These are phyloP conservation scores for Eleusine indica DNA, from an alignment of 176 grass and related monocot species.

Conservation along the genomic window DNA sequence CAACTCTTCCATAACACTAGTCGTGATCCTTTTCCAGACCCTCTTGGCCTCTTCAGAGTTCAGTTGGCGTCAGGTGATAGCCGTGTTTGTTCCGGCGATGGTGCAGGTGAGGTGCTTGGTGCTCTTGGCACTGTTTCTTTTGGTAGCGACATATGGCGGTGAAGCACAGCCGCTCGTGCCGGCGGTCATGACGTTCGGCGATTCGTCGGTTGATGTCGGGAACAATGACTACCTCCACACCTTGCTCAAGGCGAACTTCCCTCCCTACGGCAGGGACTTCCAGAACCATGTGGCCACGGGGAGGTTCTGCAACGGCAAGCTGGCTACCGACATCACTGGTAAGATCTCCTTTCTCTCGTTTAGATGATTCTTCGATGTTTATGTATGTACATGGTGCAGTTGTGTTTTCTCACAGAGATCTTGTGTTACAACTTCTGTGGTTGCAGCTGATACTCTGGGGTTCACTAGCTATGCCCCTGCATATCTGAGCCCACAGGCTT, in stretches of 20 bases:
- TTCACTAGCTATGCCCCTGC: constrained; percentile 74
- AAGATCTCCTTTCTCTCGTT: background rate
- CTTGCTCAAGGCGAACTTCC: constrained; percentile 80
- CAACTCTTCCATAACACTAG: background rate
- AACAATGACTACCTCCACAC: constrained; percentile 94
- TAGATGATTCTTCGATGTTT: background rate
- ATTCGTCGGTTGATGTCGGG: constrained; percentile 84
- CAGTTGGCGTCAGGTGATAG: background rate
- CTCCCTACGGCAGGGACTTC: constrained; percentile 93
- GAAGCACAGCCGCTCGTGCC: constrained; percentile 80
- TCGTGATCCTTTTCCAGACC: background rate
- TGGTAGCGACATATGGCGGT: constrained; percentile 26
- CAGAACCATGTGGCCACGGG: constrained; percentile 68
- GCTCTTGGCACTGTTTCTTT: constrained; percentile 43
- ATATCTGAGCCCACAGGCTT: constrained; percentile 84
- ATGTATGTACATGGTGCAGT: background rate
- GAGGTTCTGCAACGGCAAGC: constrained; percentile 96
- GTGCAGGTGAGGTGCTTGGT: constrained; percentile 34
- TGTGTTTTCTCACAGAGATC: constrained; percentile 9
- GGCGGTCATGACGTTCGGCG: constrained; percentile 77
- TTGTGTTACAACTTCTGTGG: background rate
- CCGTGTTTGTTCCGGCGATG: background rate
- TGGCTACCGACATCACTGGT: constrained; percentile 95
- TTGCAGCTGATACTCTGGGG: constrained; percentile 77
- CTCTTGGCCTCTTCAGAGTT: constrained; percentile 7